A percentile compares a stretch with the other conserved stretches of the same genome.
phyloP scores from a whole-genome alignment of 305 asterid genomes.

The Fraxinus latifolia region DNA sequence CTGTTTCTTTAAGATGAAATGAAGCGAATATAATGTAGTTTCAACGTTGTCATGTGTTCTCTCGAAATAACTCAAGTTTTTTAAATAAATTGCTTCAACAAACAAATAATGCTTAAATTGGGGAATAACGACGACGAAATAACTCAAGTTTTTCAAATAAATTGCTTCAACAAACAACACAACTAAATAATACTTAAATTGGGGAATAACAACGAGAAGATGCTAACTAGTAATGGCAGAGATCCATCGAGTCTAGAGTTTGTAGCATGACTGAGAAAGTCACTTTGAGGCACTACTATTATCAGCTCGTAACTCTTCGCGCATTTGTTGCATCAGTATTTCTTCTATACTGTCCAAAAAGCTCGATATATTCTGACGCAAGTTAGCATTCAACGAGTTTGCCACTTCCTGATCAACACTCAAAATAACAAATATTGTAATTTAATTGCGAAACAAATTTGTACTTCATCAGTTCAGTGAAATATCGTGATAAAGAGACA shows the following conservation, averaged over 20 bases:
- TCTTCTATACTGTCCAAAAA: conserved; percentile 62
- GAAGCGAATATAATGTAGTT: neutral
- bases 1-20: neutral
- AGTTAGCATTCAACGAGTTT: conserved; percentile 40
- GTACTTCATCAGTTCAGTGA: neutral
- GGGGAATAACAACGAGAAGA: neutral
- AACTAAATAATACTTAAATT: neutral
- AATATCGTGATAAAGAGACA: neutral
- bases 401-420: conserved; percentile 48
- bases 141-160: neutral
- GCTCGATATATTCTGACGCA: conserved; percentile 47
- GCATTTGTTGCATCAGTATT: conserved; percentile 31
- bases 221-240: neutral
- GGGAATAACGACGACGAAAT: neutral
- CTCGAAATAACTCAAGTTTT: neutral
- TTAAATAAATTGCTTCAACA: neutral
- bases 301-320: neutral
- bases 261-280: neutral
- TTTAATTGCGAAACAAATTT: neutral
- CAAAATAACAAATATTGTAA: conserved; percentile 9
- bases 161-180: neutral
- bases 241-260: neutral
- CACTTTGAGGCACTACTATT: neutral
- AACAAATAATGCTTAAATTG: neutral
- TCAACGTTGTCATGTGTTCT: too few species aligned